Evolutionary conservation across 768 basidiomycete genomes (phyloP), one percentile per base, ranked within the genome.

Genomic region (Boletus rubescentipes): DNA sequence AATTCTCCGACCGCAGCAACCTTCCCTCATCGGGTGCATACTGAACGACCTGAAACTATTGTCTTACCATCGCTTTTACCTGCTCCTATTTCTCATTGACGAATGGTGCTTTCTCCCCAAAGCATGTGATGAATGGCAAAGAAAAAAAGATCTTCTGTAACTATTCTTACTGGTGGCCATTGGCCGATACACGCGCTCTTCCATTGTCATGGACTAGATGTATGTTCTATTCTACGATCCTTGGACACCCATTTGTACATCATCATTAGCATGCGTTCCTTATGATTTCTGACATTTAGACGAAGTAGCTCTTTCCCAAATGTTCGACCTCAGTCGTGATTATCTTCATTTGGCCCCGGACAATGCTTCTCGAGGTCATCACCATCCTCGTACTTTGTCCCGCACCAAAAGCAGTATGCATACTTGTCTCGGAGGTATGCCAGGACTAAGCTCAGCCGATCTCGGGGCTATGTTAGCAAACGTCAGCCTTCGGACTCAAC

Each of bases 391-490:
- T 93, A 94, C 61, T 84, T 79, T 12, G 86, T 80, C 12, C 92
- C 92, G 66, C 92, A 94, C 89, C 91, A 93, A 69, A 92, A 93
- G 66, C 92, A 93, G 66, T 93, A 93, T 6, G 76, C 66, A 67
- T 92, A 82, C 55, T 75, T 78, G 36, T 81, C 76, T 23, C 92
- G 86, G 45, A 94, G 79, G 68, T 94, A 91, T 5, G 80, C 72
- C 23, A 93, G 74, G 16, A 91, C 82, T 42, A 86, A 72, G 36
- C 77, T 71, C 34, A 93, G 77, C 31, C 89, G 80, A 70, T 89
- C 85, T 57, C 79, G 78, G 56, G 89, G 82, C 92, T 94, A 62
- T 14, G 55, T 31, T 54, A 50, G 29, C n/a, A 30, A 44, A 54
- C 14, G 48, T 57, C 49, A 71, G 57, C 42, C 14, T 18, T 14